phyloP scores from a whole-genome alignment of 2,329 filamentous ascomycete species.

The Botrytis pseudocinerea region DNA sequence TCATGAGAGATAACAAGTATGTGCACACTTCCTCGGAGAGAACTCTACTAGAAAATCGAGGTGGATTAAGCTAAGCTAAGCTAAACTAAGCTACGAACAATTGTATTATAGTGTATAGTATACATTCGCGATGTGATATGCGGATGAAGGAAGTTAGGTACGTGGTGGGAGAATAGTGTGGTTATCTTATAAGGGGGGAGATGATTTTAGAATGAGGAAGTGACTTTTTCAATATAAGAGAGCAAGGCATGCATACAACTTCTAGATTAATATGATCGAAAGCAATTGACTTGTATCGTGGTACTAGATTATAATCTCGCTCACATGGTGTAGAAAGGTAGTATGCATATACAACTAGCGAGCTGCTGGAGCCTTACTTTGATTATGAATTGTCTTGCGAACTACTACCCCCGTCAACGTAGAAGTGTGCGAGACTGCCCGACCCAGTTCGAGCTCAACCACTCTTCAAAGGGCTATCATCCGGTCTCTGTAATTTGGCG shows the following conservation, averaged over 20 bases:
- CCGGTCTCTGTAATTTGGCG: not conserved
- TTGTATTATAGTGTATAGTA: not conserved
- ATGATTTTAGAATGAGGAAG: not conserved
- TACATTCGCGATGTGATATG: too few species aligned
- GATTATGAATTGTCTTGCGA: not conserved
- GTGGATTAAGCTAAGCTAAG: not conserved
- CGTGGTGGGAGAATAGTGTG: too few species aligned
- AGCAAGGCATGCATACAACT: too few species aligned
- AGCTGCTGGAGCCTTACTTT: not conserved
- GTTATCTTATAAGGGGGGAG: not conserved
- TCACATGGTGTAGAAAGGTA: not conserved
- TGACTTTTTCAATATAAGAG: fast-evolving
- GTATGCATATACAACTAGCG: not conserved
- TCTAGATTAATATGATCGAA: not conserved
- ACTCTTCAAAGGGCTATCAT: not conserved
- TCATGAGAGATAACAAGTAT: too few species aligned
- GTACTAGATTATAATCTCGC: not conserved
- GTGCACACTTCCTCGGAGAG: too few species aligned
- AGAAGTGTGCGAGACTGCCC: not conserved
- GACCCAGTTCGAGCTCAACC: not conserved
- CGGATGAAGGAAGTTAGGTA: too few species aligned
- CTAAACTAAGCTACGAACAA: not conserved
- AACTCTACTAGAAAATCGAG: not conserved
- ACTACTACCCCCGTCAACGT: not conserved
- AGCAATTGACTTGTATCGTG: not conserved